Evolutionary conservation across 306 rosid species (phyloP), one percentile per base, ranked within the genome.

Genomic region (Prunus padus): DNA sequence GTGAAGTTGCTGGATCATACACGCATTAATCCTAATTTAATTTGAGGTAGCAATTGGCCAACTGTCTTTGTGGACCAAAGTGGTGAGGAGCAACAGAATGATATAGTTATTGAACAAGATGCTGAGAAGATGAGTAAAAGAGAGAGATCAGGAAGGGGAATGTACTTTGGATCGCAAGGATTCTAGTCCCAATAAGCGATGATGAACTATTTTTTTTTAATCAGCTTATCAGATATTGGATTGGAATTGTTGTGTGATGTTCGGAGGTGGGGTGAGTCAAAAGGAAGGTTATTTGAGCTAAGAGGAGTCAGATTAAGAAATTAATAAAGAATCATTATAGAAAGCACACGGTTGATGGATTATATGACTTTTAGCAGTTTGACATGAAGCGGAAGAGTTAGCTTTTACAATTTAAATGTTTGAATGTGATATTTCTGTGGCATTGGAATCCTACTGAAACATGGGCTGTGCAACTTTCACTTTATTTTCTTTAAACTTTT

Each of bases 301-400:
- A 67, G 23, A 47, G 46, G 61, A 69, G 30, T 69, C 62, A 50
- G 61, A 4, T 19, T 28, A 28, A 50, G 28, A 46, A 68, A 26
- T 69, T 11, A 16, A 11, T 55, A 69, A 69, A 69, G 30, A 69
- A 52, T 11, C 40, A 50, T 46, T 28, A 28, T 28, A 40, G 26
- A 50, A 11, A 33, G 4, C 13, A 69, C 19, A 50, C 2, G 30
- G 40, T 69, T 50, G 23, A 69, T 69, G 28, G 62, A 69, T 69
- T 50, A 40, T 68, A 15, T 69, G 59, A 54, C n/a, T 50, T 69
- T 23, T 51, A 28, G 62, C 45, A 19, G 62, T 51, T 67, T 33
- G 61, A 50, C 46, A n/a, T 28, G 57, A 28, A 33, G 69, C 9
- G 44, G 22, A 23, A 69, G 25, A 67, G 33, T 67, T 47, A 14